These are phyloP conservation scores for Escovopsis sp. DNA, from an alignment of 2,329 filamentous ascomycete species.

Conservation along the genomic window DNA sequence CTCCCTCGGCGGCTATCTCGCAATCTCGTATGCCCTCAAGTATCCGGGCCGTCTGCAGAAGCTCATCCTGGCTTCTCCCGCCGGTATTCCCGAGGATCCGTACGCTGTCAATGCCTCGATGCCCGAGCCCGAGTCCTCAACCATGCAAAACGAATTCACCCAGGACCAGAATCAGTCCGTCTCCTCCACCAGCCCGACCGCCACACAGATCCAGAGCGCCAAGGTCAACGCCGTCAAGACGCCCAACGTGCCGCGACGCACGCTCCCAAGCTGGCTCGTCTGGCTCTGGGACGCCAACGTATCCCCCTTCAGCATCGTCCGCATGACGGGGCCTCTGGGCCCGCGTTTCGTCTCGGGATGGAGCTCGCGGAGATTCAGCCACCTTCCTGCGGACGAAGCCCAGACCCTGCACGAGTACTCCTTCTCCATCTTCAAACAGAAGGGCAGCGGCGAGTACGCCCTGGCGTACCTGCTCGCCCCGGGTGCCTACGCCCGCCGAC, in stretches of 20 bases:
- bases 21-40: constrained; percentile 88
- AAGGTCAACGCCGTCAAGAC: constrained; percentile 27
- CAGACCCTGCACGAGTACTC: constrained; percentile 83
- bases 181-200: constrained; percentile 9
- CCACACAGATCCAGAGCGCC: constrained; percentile 1
- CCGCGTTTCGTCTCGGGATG: constrained; percentile 88
- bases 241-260: constrained; percentile 27
- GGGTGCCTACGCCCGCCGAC: constrained; percentile 78
- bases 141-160: constrained; percentile 62
- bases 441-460: constrained; percentile 86
- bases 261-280: constrained; percentile 70
- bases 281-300: constrained; percentile 97
- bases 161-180: constrained; percentile 50
- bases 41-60: constrained; percentile 93
- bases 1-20: constrained; percentile 87
- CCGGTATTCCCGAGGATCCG: constrained; percentile 88
- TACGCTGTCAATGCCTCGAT: constrained; percentile 71
- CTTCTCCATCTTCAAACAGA: constrained; percentile 85
- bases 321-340: constrained; percentile 76
- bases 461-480: constrained; percentile 86
- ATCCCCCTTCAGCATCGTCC: constrained; percentile 83
- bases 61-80: constrained; percentile 84
- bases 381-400: constrained; percentile 66
- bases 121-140: constrained; percentile 61
- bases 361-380: constrained; percentile 85